Evolutionary conservation across 2,329 filamentous ascomycete genomes (phyloP).

Genomic region (Fusarium sp.): DNA sequence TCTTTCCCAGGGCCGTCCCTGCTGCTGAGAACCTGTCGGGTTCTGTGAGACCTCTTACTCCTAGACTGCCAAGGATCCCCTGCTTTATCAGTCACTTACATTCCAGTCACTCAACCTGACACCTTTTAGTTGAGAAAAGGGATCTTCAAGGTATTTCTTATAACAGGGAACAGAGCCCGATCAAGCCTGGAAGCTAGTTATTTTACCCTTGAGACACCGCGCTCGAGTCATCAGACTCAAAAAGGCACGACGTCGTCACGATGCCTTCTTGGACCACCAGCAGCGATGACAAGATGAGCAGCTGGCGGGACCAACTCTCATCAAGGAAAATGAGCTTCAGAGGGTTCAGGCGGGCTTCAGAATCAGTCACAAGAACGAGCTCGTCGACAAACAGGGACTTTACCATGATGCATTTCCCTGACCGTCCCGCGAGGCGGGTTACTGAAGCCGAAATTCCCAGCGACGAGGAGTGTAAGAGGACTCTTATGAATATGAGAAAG

Average conservation of each 20-base stretch:
- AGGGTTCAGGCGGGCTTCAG: conserved; percentile 36
- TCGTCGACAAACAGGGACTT: conserved; percentile 25
- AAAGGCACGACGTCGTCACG: conserved; percentile 14
- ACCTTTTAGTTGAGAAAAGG: conserved; percentile 19
- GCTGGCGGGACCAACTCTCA: conserved; percentile 40
- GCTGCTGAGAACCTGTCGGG: conserved; percentile 18
- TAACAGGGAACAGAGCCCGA: conserved; percentile 19
- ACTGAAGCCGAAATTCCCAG: conserved; percentile 38
- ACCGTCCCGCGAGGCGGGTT: conserved; percentile 36
- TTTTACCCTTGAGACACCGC: conserved; percentile 25
- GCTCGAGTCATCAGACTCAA: conserved; percentile 7
- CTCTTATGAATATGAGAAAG: conserved; percentile 31
- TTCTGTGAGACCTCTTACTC: conserved; percentile 5
- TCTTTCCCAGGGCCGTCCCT: conserved; percentile 4
- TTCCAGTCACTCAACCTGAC: conserved; percentile 31
- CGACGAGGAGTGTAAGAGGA: conserved; percentile 39
- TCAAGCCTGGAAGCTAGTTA: conserved; percentile 9
- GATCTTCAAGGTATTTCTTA: conserved; percentile 16
- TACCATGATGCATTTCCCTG: conserved; percentile 40
- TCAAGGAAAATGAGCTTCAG: conserved; percentile 32
- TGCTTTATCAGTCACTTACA: conserved; percentile 35
- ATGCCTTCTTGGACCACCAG: conserved; percentile 34
- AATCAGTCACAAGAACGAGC: conserved; percentile 25
- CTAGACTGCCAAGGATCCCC: conserved; percentile 8
- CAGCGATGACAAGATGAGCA: conserved; percentile 36